Evolutionary conservation across 371 early-diverging fungal species (phyloP).

Genomic region (Cladochytrium tenue): DNA sequence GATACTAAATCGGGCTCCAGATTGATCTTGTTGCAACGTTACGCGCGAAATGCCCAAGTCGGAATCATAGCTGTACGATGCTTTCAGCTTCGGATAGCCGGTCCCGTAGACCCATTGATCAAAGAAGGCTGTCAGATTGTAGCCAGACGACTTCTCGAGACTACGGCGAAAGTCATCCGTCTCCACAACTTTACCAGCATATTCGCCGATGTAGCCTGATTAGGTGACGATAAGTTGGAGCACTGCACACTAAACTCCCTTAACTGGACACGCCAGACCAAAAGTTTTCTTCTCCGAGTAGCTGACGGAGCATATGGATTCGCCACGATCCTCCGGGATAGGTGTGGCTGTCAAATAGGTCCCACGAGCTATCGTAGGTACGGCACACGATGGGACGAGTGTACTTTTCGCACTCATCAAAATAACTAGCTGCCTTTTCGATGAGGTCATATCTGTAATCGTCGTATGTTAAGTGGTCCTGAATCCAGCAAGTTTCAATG

Average conservation of each 20-base stretch:
- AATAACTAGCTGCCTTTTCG: conserved; percentile 33
- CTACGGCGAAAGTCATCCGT: conserved; percentile 58
- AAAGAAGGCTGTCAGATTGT: conserved; percentile 62
- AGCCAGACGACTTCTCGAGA: conserved; percentile 51
- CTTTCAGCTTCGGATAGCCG: conserved; percentile 59
- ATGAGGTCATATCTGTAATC: conserved; percentile 44
- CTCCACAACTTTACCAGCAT: conserved; percentile 43
- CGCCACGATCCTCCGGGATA: conserved; percentile 46
- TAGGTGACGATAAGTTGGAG: neutral
- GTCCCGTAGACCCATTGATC: conserved; percentile 64
- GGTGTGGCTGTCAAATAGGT: conserved; percentile 56
- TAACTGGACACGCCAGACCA: conserved; percentile 45
- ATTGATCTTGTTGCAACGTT: conserved; percentile 55
- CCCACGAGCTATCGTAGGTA: conserved; percentile 55
- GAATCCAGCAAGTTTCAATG: conserved; percentile 42
- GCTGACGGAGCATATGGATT: conserved; percentile 55
- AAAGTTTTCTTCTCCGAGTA: conserved; percentile 58
- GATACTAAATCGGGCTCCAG: conserved; percentile 50
- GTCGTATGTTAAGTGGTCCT: conserved; percentile 50
- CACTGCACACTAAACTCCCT: conserved; percentile 16
- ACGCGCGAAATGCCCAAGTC: conserved; percentile 33
- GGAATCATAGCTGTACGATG: conserved; percentile 33
- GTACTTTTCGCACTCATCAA: conserved; percentile 46
- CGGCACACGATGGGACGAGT: conserved; percentile 60
- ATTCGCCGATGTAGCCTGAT: conserved; percentile 42